phyloP scores from a whole-genome alignment of 2,329 filamentous ascomycete species.

The Fusarium tupiense region DNA sequence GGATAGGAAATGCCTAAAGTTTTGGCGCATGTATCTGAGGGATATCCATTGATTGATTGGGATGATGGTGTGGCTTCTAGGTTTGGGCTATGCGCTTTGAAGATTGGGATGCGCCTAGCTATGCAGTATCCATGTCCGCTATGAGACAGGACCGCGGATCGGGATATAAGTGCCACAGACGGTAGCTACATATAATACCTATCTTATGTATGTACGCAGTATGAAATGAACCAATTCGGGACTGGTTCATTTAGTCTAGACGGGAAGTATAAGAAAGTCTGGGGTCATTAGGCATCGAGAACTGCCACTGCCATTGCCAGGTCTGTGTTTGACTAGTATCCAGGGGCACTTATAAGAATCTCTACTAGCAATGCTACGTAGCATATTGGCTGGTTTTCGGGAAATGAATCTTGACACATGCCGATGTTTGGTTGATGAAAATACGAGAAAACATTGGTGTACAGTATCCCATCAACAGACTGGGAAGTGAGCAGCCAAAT shows the following conservation, averaged over 20 bases:
- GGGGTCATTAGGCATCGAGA: neutral
- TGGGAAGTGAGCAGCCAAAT: neutral
- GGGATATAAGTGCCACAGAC: neutral
- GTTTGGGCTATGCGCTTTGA: constrained; percentile 5
- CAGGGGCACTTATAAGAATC: neutral
- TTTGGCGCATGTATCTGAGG: constrained; percentile 7
- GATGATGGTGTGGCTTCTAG: constrained; percentile 9
- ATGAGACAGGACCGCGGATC: neutral
- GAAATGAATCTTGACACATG: neutral
- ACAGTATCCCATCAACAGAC: neutral
- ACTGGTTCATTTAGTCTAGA: neutral
- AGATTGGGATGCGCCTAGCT: neutral
- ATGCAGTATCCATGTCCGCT: neutral
- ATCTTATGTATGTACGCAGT: neutral
- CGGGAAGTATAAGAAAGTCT: neutral
- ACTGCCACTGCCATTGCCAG: neutral
- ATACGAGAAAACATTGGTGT: neutral
- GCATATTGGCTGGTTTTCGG: neutral
- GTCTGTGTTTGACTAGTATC: neutral
- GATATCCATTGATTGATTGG: constrained; percentile 12
- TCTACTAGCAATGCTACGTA: neutral
- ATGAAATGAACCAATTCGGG: neutral
- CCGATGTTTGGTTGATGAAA: neutral
- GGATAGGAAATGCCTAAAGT: neutral
- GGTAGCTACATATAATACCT: neutral